These are phyloP conservation scores for Polytrichum commune DNA, from an alignment of 225 moss, liverwort and hornwort genomes.

Conservation along the genomic window DNA sequence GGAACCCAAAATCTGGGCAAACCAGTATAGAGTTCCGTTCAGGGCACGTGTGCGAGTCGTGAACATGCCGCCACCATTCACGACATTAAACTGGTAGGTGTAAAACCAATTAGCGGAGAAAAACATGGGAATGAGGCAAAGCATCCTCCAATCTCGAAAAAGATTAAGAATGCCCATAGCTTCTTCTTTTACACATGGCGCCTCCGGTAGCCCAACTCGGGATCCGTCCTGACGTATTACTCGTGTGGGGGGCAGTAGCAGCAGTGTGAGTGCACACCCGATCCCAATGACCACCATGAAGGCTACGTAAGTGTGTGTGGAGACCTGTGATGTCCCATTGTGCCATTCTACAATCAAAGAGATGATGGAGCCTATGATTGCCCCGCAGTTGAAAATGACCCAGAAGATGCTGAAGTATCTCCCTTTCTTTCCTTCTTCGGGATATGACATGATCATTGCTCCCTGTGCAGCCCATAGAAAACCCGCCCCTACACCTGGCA, in stretches of 20 bases:
- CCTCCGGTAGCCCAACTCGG: slow-evolving; percentile 29
- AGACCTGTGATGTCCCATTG: slow-evolving; percentile 49
- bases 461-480: slow-evolving; percentile 88
- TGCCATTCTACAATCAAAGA: slow-evolving; percentile 78
- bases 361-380: slow-evolving; percentile 71
- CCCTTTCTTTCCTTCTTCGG: slow-evolving; percentile 70
- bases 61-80: slow-evolving; percentile 83
- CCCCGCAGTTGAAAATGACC: slow-evolving; percentile 86
- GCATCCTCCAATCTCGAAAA: slow-evolving; percentile 59
- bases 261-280: slow-evolving; percentile 53
- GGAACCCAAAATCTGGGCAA: slow-evolving; percentile 67
- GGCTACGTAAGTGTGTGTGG: slow-evolving; percentile 52
- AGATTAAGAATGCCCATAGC: slow-evolving; percentile 51
- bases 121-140: slow-evolving; percentile 77
- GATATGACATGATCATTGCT: slow-evolving; percentile 91
- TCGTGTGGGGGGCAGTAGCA: slow-evolving; percentile 41
- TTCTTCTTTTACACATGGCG: slow-evolving; percentile 31
- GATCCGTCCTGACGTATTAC: slow-evolving; percentile 53
- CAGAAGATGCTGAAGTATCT: slow-evolving; percentile 78
- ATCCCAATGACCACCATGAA: slow-evolving; percentile 79
- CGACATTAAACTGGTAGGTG: slow-evolving; percentile 83
- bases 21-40: slow-evolving; percentile 81
- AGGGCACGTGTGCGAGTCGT: slow-evolving; percentile 72
- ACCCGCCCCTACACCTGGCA: slow-evolving; percentile 66
- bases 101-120: slow-evolving; percentile 84